These are phyloP conservation scores for Phytophthora quininea DNA, from an alignment of 352 stramenopile species.

Conservation along the genomic window DNA sequence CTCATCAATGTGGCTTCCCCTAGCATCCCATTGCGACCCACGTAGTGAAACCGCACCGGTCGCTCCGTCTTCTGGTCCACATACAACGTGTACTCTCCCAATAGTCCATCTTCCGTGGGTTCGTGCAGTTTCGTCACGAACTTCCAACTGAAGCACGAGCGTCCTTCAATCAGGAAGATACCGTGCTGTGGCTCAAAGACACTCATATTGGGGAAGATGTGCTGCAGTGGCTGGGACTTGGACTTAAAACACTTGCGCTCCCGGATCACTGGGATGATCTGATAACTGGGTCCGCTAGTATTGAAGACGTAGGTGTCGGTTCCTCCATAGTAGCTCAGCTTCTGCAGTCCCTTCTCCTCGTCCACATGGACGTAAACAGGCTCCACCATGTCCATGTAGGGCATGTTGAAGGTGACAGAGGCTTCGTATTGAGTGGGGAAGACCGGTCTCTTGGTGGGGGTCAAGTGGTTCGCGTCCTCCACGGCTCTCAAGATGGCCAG, in stretches of 20 bases:
- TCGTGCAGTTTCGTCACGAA: conserved; percentile 64
- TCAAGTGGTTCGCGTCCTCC: conserved; percentile 75
- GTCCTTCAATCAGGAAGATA: conserved; percentile 71
- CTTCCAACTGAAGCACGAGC: conserved; percentile 85
- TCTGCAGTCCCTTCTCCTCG: conserved; percentile 72
- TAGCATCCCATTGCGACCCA: conserved; percentile 86
- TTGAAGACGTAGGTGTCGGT: conserved; percentile 91
- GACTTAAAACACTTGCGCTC: conserved; percentile 81
- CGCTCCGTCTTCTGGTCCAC: conserved; percentile 77
- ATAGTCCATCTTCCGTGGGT: conserved; percentile 62
- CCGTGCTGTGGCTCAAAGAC: conserved; percentile 87
- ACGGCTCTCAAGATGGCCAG: conserved; percentile 84
- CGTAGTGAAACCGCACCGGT: conserved; percentile 87
- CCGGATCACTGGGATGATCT: conserved; percentile 83
- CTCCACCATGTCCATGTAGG: conserved; percentile 89
- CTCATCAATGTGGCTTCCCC: conserved; percentile 91
- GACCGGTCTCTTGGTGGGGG: conserved; percentile 66
- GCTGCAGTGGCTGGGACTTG: conserved; percentile 59
- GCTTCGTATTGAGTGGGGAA: conserved; percentile 90
- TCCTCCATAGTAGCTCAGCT: conserved; percentile 89
- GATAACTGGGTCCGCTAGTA: conserved; percentile 71
- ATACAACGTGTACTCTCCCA: conserved; percentile 89
- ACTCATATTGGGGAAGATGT: conserved; percentile 86
- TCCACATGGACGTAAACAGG: conserved; percentile 88
- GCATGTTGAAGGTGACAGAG: conserved; percentile 88